These are phyloP conservation scores for Circinella umbellata DNA, from an alignment of 371 early-diverging fungal genomes.

Conservation along the genomic window DNA sequence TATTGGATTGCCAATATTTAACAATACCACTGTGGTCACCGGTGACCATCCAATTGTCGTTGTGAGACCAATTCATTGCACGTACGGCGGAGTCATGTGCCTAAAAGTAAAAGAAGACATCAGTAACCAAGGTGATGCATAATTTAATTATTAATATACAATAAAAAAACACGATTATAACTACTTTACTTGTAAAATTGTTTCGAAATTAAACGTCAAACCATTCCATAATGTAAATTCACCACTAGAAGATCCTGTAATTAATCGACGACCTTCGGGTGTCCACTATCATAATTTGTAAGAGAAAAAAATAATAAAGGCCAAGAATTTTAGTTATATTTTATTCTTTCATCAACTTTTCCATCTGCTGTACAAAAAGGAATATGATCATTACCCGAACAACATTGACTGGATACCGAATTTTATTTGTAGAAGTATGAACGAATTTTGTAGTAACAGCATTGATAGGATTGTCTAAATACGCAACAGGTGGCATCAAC, in stretches of 20 bases:
- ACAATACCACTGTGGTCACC: slow-evolving; percentile 96
- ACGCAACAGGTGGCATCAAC: slow-evolving; percentile 82
- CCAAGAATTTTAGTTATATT: too few relatives aligned
- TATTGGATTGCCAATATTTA: slow-evolving; percentile 99
- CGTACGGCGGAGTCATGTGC: slow-evolving; percentile 97
- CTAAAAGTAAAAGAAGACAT: slow-evolving; percentile 32
- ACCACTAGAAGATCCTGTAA: slow-evolving; percentile 97
- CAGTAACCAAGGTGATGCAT: not conserved
- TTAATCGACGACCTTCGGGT: slow-evolving; percentile 97
- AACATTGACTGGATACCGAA: slow-evolving; percentile 95
- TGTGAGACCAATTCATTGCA: slow-evolving; percentile 98
- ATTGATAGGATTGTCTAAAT: slow-evolving; percentile 78
- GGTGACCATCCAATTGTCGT: slow-evolving; percentile 96
- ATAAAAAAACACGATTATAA: not conserved
- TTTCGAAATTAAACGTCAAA: slow-evolving; percentile 99
- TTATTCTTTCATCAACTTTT: too few relatives aligned
- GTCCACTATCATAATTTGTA: slow-evolving; percentile 78
- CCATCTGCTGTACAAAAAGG: not conserved
- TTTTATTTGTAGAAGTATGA: slow-evolving; percentile 98
- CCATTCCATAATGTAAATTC: slow-evolving; percentile 99
- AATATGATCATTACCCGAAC: slow-evolving; percentile 70
- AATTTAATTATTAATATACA: not conserved
- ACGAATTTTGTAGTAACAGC: slow-evolving; percentile 93
- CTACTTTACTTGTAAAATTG: slow-evolving; percentile 88
- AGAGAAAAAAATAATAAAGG: too few relatives aligned